These are phyloP conservation scores for Calcarisporium arbuscula DNA, from an alignment of 2,329 filamentous ascomycete species.

Conservation along the genomic window DNA sequence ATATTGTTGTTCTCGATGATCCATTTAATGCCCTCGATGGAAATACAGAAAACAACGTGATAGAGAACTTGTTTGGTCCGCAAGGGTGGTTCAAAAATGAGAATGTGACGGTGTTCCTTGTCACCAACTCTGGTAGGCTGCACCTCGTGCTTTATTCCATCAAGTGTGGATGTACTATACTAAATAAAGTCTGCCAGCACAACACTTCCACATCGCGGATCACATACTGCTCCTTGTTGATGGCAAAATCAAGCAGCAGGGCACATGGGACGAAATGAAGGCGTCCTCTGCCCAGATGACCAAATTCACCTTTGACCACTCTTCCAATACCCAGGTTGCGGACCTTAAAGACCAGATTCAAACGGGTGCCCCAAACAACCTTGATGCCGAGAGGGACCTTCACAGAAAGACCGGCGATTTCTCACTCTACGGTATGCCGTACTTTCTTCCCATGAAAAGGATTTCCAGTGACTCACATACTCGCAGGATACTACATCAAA, in stretches of 20 bases:
- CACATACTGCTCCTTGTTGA: conserved; percentile 32
- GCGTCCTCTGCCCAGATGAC: not conserved
- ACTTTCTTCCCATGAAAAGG: too few relatives aligned
- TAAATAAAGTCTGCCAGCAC: too few relatives aligned
- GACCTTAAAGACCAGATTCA: not conserved
- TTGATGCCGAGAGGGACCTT: conserved; percentile 5
- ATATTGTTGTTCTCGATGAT: conserved; percentile 12
- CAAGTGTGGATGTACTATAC: too few relatives aligned
- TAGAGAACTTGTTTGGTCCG: conserved; percentile 10
- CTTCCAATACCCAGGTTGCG: too few relatives aligned
- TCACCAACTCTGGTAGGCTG: too few relatives aligned
- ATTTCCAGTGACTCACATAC: too few relatives aligned
- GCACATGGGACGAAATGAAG: conserved; percentile 25
- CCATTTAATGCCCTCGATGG: conserved; percentile 14
- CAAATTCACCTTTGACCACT: conserved; percentile 4
- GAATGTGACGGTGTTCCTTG: conserved; percentile 24
- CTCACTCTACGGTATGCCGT: conserved; percentile 31
- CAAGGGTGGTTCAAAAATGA: conserved; percentile 21
- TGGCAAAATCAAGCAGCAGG: conserved; percentile 29
- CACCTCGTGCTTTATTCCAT: too few relatives aligned
- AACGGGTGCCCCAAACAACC: conserved; percentile 13
- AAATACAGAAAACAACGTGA: conserved; percentile 9
- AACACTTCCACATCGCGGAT: conserved; percentile 33
- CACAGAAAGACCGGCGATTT: conserved; percentile 23
- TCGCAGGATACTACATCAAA: conserved; percentile 26